phyloP scores from a whole-genome alignment of 352 stramenopile species.

The Pythium volutum region DNA sequence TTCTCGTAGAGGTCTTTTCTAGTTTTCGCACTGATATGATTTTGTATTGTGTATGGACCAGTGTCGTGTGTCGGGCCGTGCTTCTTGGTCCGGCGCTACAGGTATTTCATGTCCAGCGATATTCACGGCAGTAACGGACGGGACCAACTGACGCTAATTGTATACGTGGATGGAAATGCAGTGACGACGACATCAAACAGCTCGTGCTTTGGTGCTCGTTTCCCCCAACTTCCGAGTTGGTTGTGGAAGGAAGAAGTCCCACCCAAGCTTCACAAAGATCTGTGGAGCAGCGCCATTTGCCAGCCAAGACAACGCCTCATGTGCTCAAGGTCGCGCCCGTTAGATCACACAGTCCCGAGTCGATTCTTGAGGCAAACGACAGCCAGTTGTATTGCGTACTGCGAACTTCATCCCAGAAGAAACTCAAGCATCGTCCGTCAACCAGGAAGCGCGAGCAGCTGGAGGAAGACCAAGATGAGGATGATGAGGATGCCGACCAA shows the following conservation, averaged over 20 bases:
- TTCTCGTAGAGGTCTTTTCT: neutral
- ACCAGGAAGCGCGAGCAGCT: slow-evolving; percentile 22
- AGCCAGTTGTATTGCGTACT: slow-evolving; percentile 55
- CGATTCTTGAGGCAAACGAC: slow-evolving; percentile 48
- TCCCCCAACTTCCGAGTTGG: slow-evolving; percentile 9
- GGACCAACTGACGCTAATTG: no score
- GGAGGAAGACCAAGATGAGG: slow-evolving; percentile 26
- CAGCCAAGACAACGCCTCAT: neutral
- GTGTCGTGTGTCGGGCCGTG: slow-evolving; percentile 51
- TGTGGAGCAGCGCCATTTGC: slow-evolving; percentile 8
- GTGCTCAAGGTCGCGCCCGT: slow-evolving; percentile 27
- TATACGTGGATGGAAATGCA: no score
- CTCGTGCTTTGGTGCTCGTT: slow-evolving; percentile 62
- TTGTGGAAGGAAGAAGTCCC: neutral
- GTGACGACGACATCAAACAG: slow-evolving; percentile 57
- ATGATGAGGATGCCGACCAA: slow-evolving; percentile 25
- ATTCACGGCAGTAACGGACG: no score
- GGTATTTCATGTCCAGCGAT: no score
- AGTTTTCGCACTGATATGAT: neutral
- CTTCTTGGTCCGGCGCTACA: slow-evolving; percentile 52
- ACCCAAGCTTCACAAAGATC: neutral
- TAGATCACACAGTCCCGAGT: neutral
- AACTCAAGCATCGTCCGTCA: neutral
- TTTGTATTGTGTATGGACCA: slow-evolving; percentile 16
- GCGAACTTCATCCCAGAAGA: neutral